Percentiles rank a stretch among this genome's conserved stretches.
Evolutionary conservation across 371 early-diverging fungal genomes (phyloP).

Genomic region (Parasitella parasitica): DNA sequence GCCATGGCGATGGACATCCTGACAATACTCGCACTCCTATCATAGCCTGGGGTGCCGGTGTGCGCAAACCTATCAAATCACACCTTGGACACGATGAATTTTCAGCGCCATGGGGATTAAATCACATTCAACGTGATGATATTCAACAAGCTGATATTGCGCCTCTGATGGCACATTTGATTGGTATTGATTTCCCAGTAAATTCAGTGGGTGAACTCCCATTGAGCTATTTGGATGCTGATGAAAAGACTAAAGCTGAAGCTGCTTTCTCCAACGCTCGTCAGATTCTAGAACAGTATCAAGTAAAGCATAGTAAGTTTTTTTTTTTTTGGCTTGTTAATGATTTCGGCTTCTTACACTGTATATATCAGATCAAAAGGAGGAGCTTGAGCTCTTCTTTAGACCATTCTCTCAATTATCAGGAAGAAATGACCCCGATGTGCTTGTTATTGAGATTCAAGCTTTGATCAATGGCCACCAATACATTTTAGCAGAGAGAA

Average conservation of each 20-base stretch:
- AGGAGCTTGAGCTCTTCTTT: slow-evolving; percentile 74
- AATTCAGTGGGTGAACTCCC: slow-evolving; percentile 94
- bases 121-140: slow-evolving; percentile 67
- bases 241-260: slow-evolving; percentile 69
- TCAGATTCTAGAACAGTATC: slow-evolving; percentile 83
- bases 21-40: slow-evolving; percentile 94
- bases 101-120: slow-evolving; percentile 67
- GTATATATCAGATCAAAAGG: slow-evolving; percentile 62
- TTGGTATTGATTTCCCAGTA: slow-evolving; percentile 84
- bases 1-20: slow-evolving; percentile 95
- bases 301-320: slow-evolving; percentile 68
- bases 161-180: slow-evolving; percentile 88
- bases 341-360: too few relatives aligned
- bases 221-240: slow-evolving; percentile 67
- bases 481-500: slow-evolving; percentile 64
- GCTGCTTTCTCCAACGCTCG: slow-evolving; percentile 79
- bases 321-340: too few relatives aligned
- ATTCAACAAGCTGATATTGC: slow-evolving; percentile 95
- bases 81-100: slow-evolving; percentile 62
- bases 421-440: slow-evolving; percentile 49
- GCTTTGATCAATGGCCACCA: slow-evolving; percentile 56
- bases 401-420: slow-evolving; percentile 67
- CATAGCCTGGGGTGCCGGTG: slow-evolving; percentile 95
- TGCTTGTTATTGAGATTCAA: slow-evolving; percentile 58
- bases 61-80: slow-evolving; percentile 55